These are phyloP conservation scores for Leccinum uliginosum DNA, from an alignment of 768 basidiomycete species.

Conservation along the genomic window DNA sequence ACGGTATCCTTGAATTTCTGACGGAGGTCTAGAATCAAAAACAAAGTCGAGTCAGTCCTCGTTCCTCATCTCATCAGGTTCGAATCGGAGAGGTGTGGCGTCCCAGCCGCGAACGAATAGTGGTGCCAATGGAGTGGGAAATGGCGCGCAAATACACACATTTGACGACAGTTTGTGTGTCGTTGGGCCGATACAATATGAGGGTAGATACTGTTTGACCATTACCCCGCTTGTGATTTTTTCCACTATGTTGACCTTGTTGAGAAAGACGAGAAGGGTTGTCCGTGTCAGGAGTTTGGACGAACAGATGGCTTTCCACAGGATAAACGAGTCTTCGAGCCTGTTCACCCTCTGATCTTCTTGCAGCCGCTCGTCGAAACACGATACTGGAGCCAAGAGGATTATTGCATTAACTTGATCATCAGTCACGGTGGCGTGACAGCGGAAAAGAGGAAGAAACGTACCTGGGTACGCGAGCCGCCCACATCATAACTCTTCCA, in stretches of 20 bases:
- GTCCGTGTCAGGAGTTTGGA: conserved; percentile 56
- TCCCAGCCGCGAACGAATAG: background rate
- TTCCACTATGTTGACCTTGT: conserved; percentile 65
- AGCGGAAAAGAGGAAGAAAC: conserved; percentile 7
- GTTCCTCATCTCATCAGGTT: too few species aligned
- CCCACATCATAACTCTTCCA: conserved; percentile 80
- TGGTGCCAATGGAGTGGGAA: background rate
- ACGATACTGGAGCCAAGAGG: conserved; percentile 79
- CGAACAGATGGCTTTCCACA: conserved; percentile 69
- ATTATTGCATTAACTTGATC: conserved; percentile 76
- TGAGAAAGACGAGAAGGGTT: conserved; percentile 60
- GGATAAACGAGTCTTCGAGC: conserved; percentile 65
- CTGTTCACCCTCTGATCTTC: conserved; percentile 71
- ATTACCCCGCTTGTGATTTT: conserved; percentile 56
- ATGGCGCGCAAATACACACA: conserved; percentile 41
- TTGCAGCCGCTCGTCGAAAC: conserved; percentile 69
- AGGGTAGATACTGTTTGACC: conserved; percentile 58
- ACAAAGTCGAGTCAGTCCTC: background rate
- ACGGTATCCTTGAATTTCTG: conserved; percentile 68
- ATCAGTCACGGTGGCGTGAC: background rate
- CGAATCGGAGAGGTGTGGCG: too few species aligned
- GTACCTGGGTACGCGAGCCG: conserved; percentile 62
- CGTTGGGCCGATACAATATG: conserved; percentile 68
- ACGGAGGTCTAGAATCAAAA: conserved; percentile 47
- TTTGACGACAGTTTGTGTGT: conserved; percentile 56